Evolutionary conservation across 2,329 filamentous ascomycete species (phyloP).

Genomic region (Colletotrichum tropicale): DNA sequence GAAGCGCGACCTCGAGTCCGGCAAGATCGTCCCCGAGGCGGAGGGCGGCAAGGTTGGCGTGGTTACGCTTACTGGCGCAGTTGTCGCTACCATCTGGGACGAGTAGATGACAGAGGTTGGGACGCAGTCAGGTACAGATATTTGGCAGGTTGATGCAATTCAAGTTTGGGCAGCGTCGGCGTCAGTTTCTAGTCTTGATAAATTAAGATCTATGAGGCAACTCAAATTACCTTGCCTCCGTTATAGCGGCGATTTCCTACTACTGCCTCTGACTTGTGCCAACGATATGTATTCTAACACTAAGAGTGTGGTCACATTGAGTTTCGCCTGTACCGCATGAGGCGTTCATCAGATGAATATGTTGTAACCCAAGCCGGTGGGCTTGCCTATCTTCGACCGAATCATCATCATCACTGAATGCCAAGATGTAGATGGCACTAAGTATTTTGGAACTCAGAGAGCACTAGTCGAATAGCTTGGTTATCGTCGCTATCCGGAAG

Average conservation of each 20-base stretch:
- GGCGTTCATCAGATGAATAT: background rate
- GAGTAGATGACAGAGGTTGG: background rate
- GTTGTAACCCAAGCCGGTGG: background rate
- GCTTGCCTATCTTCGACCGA: too few species aligned
- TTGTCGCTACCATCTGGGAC: constrained; percentile 23
- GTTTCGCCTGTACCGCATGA: background rate
- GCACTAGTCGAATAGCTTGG: too few species aligned
- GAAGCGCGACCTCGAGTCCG: constrained; percentile 19
- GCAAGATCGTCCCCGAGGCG: constrained; percentile 22
- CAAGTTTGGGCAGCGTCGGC: background rate
- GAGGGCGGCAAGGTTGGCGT: constrained; percentile 23
- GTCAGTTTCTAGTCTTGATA: background rate
- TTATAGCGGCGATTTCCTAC: background rate
- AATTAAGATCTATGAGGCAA: background rate
- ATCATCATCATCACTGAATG: too few species aligned
- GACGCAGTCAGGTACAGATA: background rate
- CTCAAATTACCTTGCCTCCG: accelerated
- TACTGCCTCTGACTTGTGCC: background rate
- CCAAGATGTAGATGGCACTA: too few species aligned
- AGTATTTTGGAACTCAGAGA: too few species aligned
- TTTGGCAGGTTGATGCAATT: background rate
- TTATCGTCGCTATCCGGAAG: too few species aligned
- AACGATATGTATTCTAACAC: accelerated
- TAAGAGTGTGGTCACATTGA: background rate
- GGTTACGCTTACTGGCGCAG: constrained; percentile 18